A percentile compares a stretch with the other conserved stretches of the same genome.
phyloP scores from a whole-genome alignment of 2,329 filamentous ascomycete species.

The Monosporascus sp. region DNA sequence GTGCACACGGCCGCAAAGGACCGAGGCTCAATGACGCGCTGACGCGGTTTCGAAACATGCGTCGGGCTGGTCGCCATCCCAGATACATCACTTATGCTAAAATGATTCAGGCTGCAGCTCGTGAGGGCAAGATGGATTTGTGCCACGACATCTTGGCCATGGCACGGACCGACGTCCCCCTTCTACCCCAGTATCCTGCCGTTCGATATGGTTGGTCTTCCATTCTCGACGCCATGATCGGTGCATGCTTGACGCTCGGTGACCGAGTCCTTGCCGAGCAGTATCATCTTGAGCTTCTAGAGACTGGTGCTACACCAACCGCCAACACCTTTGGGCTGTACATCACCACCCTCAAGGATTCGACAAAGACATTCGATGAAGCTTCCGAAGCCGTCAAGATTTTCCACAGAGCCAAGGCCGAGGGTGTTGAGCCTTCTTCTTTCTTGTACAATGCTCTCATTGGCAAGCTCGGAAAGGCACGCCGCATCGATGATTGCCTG shows the following conservation, averaged over 20 bases:
- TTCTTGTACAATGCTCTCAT: slow-evolving; percentile 98
- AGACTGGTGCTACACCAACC: slow-evolving; percentile 86
- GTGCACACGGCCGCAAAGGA: slow-evolving; percentile 66
- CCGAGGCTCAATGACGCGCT: slow-evolving; percentile 76
- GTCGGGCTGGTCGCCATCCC: slow-evolving; percentile 83
- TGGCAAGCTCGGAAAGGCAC: slow-evolving; percentile 95
- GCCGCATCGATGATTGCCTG: slow-evolving; percentile 94
- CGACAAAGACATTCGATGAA: slow-evolving; percentile 95
- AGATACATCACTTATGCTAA: slow-evolving; percentile 97
- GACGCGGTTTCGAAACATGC: slow-evolving; percentile 84
- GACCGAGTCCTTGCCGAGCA: slow-evolving; percentile 76
- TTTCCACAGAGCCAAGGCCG: slow-evolving; percentile 87
- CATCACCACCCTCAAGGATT: slow-evolving; percentile 98
- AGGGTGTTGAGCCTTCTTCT: slow-evolving; percentile 92
- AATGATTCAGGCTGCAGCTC: slow-evolving; percentile 84
- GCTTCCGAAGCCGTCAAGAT: slow-evolving; percentile 96
- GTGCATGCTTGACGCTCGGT: slow-evolving; percentile 79
- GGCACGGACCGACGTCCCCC: slow-evolving; percentile 83
- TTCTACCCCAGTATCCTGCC: slow-evolving; percentile 75
- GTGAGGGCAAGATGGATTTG: slow-evolving; percentile 74
- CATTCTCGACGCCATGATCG: slow-evolving; percentile 94
- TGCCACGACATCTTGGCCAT: slow-evolving; percentile 85
- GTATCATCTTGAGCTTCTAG: slow-evolving; percentile 85
- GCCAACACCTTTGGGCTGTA: slow-evolving; percentile 98
- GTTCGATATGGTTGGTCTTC: slow-evolving; percentile 95